These are phyloP conservation scores for Knoxia roxburghii DNA, from an alignment of 257 asterid species.

Conservation along the genomic window DNA sequence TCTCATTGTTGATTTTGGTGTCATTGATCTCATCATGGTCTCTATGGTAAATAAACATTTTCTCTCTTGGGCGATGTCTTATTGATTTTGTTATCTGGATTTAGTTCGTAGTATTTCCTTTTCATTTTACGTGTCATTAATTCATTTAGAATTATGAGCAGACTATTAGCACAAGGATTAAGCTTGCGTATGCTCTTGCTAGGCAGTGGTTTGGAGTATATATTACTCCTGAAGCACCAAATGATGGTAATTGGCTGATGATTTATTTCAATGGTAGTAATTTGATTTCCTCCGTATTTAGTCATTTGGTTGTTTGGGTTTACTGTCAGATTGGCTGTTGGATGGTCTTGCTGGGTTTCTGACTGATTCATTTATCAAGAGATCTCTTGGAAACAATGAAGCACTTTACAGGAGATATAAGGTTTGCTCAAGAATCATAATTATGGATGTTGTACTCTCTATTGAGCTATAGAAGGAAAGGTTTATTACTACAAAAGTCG, in stretches of 20 bases:
- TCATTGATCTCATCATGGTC: neutral
- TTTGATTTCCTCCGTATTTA: conserved; percentile 14
- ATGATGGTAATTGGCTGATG: conserved; percentile 55
- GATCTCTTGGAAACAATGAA: conserved; percentile 91
- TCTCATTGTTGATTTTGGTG: neutral
- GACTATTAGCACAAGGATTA: conserved; percentile 91
- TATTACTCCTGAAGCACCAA: conserved; percentile 81
- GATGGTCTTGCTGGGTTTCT: conserved; percentile 98
- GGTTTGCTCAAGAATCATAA: conserved; percentile 36
- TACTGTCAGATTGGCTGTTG: conserved; percentile 83
- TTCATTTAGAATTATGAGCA: conserved; percentile 38
- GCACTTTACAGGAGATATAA: conserved; percentile 95
- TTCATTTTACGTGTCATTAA: conserved; percentile 24
- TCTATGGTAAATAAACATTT: neutral
- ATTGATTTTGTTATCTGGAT: neutral
- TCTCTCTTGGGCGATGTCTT: neutral
- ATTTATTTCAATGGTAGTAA: conserved; percentile 5
- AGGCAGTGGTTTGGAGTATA: conserved; percentile 98
- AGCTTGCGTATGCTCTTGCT: conserved; percentile 91
- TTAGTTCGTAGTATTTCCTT: conserved; percentile 4
- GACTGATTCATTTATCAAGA: conserved; percentile 77
- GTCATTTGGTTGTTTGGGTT: conserved; percentile 29
- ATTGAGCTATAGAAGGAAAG: neutral
- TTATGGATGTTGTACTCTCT: conserved; percentile 14
- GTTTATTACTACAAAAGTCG: too few relatives aligned